Evolutionary conservation across 768 basidiomycete genomes (phyloP), one percentile per base, ranked within the genome.

Genomic region (Paxillus ammoniavirescens): DNA sequence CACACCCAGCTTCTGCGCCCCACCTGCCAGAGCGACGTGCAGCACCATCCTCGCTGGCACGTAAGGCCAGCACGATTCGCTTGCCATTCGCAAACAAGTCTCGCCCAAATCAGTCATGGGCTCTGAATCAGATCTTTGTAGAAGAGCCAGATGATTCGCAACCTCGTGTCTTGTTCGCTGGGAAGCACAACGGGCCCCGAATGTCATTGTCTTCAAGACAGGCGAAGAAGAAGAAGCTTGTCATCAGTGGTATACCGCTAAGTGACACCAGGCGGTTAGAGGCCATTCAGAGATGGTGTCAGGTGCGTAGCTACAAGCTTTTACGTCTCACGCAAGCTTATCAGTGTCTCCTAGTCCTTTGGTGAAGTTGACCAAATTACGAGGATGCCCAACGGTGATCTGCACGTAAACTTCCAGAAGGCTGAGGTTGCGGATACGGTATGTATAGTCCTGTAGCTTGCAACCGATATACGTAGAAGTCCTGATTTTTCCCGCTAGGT

Each of bases 371-470:
- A 80, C 59, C 82, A 84, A 57, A 89, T 91, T 63, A 79, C 75
- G 36, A 76, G 88, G 47, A 82, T 86, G 77, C 84, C 84, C 47
- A 90, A 89, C 57, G 86, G 86, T 42, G 89, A 91, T 68, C 70
- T 91, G n/a, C 83, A 89, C 61, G 77, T 91, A 46, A 82, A 86
- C 61, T 91, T 90, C 62, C 78, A 82, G 44, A 82, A 80, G 49
- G 77, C 84, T 47, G 89, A 91, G 53, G 89, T 91, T 9, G 89
- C 89, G 18, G 89, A 91, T 57, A 91, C 86, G 7, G 89, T 90
- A 65, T 26, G 84, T 75, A 47, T 10, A 2, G 8, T 49, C 8
- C 28, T 28, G 37, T 9, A 43, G 23, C 30, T 50, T 42, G 28
- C 5, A 12, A 1, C 14, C 2, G 21, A 17, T 10, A 10, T 49